These are phyloP conservation scores for Clathrus columnatus DNA, from an alignment of 768 basidiomycete genomes.

Conservation along the genomic window DNA sequence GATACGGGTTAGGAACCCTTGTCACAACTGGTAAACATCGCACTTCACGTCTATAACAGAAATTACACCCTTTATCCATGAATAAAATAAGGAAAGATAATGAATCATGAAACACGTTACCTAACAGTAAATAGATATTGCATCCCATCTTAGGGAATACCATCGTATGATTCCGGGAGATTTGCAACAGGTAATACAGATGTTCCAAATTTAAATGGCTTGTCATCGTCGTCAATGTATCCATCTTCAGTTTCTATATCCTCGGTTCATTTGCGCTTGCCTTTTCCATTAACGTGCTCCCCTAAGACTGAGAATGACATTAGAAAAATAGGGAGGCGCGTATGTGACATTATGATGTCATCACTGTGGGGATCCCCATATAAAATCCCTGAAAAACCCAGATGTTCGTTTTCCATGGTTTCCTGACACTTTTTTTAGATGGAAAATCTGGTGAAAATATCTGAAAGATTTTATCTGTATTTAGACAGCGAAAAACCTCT, in stretches of 20 bases:
- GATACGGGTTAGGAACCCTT: slow-evolving; percentile 63
- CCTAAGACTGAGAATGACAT: too few species aligned
- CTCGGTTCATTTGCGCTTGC: not conserved
- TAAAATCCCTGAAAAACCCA: too few species aligned
- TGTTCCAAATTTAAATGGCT: slow-evolving; percentile 6
- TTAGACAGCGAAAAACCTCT: too few species aligned
- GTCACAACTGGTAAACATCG: slow-evolving; percentile 54
- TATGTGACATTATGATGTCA: too few species aligned
- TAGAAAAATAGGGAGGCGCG: too few species aligned
- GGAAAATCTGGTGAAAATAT: too few species aligned
- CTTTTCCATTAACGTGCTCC: not conserved
- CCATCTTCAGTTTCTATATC: slow-evolving; percentile 3
- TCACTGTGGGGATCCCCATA: too few species aligned
- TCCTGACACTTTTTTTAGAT: too few species aligned
- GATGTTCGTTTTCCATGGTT: too few species aligned
- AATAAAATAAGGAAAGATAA: slow-evolving; percentile 7
- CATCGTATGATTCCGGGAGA: slow-evolving; percentile 58
- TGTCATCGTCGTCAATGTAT: slow-evolving; percentile 7
- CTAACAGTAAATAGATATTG: slow-evolving; percentile 78
- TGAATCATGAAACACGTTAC: slow-evolving; percentile 26
- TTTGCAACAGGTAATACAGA: slow-evolving; percentile 64
- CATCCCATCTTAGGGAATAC: slow-evolving; percentile 60
- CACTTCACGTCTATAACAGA: slow-evolving; percentile 54
- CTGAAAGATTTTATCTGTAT: too few species aligned
- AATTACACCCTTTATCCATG: slow-evolving; percentile 3